phyloP scores from a whole-genome alignment of 1,139 yeast species.

The Geotrichum phurueaensis region DNA sequence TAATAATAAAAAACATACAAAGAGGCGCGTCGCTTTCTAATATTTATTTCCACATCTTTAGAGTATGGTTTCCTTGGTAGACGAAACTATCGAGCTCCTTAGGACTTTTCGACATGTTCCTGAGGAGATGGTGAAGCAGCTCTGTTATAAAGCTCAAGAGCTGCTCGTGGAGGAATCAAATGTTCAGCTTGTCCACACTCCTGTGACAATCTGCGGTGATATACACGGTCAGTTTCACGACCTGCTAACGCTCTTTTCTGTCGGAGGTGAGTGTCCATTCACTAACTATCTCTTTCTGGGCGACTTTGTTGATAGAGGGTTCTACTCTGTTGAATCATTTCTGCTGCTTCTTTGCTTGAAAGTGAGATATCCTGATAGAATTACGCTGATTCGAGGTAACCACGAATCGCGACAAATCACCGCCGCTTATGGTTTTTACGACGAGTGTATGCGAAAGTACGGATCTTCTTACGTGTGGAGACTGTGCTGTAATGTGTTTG shows the following conservation, averaged over 20 bases:
- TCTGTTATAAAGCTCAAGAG: conserved; percentile 86
- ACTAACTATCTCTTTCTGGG: conserved; percentile 74
- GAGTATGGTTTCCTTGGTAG: conserved; percentile 24
- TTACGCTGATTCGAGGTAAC: conserved; percentile 88
- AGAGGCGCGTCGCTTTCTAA: not conserved
- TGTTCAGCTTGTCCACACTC: conserved; percentile 91
- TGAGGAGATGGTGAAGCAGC: conserved; percentile 71
- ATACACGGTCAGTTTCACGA: conserved; percentile 97
- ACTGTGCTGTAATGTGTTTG: conserved; percentile 70
- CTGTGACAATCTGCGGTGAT: conserved; percentile 95
- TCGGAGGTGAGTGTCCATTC: conserved; percentile 82
- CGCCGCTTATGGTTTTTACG: conserved; percentile 96
- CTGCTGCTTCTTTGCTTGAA: conserved; percentile 69
- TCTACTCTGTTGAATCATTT: conserved; percentile 85
- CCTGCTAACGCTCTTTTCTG: conserved; percentile 67
- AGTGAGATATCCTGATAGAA: conserved; percentile 90
- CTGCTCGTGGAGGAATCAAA: conserved; percentile 84
- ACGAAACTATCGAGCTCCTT: conserved; percentile 48
- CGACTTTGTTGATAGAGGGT: conserved; percentile 90
- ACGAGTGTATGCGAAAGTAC: conserved; percentile 89
- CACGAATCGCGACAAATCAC: conserved; percentile 97
- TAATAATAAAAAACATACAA: not conserved
- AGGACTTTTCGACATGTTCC: conserved; percentile 73
- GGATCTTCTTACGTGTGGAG: conserved; percentile 95
- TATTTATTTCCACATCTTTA: not conserved